These are phyloP conservation scores for Solanum hybrid DNA, from an alignment of 305 asterid species.

Conservation along the genomic window DNA sequence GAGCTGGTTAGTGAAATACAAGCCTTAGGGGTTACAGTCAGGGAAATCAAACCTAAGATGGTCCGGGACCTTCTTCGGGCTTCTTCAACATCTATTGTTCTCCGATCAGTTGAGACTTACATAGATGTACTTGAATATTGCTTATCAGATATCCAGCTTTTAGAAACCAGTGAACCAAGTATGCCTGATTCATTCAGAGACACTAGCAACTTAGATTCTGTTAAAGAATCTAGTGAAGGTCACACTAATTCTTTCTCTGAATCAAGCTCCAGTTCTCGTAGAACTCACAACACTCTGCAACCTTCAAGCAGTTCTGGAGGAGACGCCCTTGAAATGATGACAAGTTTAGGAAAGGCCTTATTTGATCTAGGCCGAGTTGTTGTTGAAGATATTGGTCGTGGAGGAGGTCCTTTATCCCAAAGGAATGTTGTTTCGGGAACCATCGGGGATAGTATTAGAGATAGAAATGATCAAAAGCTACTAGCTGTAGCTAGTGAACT, in stretches of 20 bases:
- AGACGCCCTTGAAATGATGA: constrained; percentile 90
- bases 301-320: constrained; percentile 66
- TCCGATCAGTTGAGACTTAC: constrained; percentile 65
- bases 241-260: constrained; percentile 26
- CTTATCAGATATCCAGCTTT: constrained; percentile 72
- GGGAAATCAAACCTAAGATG: constrained; percentile 93
- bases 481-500: constrained; percentile 51
- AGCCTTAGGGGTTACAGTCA: constrained; percentile 68
- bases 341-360: constrained; percentile 83
- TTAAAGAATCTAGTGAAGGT: constrained; percentile 24
- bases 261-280: constrained; percentile 31
- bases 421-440: constrained; percentile 39
- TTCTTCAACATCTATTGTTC: constrained; percentile 50
- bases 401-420: constrained; percentile 56
- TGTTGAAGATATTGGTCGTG: constrained; percentile 87
- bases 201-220: constrained; percentile 28
- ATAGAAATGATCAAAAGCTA: constrained; percentile 38
- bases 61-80: constrained; percentile 84
- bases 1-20: constrained; percentile 85
- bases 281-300: constrained; percentile 29
- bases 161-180: constrained; percentile 26
- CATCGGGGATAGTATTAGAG: constrained; percentile 26
- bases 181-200: constrained; percentile 16
- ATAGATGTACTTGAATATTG: constrained; percentile 91
- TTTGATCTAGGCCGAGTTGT: constrained; percentile 91